These are phyloP conservation scores for Russula emetica DNA, from an alignment of 768 basidiomycete species.

Conservation along the genomic window DNA sequence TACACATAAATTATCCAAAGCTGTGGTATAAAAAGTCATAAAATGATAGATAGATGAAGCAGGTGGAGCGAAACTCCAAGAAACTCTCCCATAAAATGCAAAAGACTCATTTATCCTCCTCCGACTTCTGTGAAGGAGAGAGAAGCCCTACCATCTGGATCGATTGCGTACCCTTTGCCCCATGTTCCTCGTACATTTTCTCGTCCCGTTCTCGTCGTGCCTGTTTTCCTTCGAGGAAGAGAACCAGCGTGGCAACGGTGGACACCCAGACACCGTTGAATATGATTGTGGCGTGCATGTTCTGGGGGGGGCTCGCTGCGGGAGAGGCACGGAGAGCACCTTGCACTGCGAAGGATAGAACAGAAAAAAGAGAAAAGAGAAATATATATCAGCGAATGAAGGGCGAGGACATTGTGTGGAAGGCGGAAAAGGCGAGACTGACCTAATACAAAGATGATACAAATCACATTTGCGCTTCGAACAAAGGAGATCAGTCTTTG, in stretches of 20 bases:
- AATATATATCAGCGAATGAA: neutral
- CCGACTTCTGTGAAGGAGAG: neutral
- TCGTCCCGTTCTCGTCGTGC: constrained; percentile 60
- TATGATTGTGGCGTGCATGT: constrained; percentile 66
- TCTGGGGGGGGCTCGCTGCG: constrained; percentile 61
- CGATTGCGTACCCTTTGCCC: neutral
- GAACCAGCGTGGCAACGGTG: constrained; percentile 39
- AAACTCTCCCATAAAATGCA: neutral
- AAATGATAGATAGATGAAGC: too few relatives aligned
- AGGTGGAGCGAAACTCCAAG: neutral
- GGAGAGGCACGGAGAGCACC: constrained; percentile 61
- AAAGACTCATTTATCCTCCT: neutral
- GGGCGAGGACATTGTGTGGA: neutral
- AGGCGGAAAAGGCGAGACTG: constrained; percentile 7
- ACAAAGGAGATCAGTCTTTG: neutral
- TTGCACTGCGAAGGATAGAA: constrained; percentile 32
- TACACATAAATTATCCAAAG: too few relatives aligned
- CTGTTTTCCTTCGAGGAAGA: constrained; percentile 58
- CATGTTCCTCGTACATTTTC: constrained; percentile 36
- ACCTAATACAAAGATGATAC: constrained; percentile 4
- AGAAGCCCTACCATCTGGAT: neutral
- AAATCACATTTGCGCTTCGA: constrained; percentile 13
- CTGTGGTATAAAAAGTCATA: too few relatives aligned
- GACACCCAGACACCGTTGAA: constrained; percentile 56
- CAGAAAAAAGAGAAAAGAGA: neutral